A percentile compares a stretch with the other conserved stretches of the same genome.
phyloP scores from a whole-genome alignment of 2,329 filamentous ascomycete species.

The Blastomyces silverae region DNA sequence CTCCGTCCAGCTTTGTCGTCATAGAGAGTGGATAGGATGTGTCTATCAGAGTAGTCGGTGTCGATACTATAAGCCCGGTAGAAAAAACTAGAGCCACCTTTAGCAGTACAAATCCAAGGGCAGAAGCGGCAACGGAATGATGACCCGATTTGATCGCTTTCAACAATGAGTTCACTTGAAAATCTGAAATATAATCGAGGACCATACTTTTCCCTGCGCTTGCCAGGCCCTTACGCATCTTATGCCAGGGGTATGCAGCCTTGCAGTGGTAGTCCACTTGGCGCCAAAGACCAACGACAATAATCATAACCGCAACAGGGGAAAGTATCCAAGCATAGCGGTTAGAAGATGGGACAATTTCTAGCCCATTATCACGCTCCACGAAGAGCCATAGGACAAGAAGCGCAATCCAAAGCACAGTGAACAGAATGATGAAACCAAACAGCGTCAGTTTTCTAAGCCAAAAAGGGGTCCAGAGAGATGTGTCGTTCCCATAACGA shows the following conservation, averaged over 20 bases:
- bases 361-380: slow-evolving; percentile 5
- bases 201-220: not conserved
- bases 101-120: not conserved
- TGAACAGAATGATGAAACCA: slow-evolving; percentile 7
- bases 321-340: slow-evolving; percentile 3
- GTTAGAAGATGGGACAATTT: not conserved
- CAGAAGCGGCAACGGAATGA: not conserved
- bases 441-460: slow-evolving; percentile 5
- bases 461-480: slow-evolving; percentile 8
- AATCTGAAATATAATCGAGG: slow-evolving; percentile 1
- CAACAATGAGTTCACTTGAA: not conserved
- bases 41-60: slow-evolving; percentile 5
- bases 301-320: not conserved
- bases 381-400: slow-evolving; percentile 2
- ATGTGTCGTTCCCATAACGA: not conserved
- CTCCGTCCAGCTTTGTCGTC: not conserved
- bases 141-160: slow-evolving; percentile 1
- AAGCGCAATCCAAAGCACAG: slow-evolving; percentile 5
- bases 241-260: not conserved
- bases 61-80: slow-evolving; percentile 5
- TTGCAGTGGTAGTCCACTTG: slow-evolving; percentile 8
- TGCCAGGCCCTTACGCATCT: not conserved
- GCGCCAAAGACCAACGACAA: slow-evolving; percentile 4
- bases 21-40: not conserved
- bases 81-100: slow-evolving; percentile 6